Conservation (phyloP, 257 asterid genomes). For the Solanum habrochaites region DNA sequence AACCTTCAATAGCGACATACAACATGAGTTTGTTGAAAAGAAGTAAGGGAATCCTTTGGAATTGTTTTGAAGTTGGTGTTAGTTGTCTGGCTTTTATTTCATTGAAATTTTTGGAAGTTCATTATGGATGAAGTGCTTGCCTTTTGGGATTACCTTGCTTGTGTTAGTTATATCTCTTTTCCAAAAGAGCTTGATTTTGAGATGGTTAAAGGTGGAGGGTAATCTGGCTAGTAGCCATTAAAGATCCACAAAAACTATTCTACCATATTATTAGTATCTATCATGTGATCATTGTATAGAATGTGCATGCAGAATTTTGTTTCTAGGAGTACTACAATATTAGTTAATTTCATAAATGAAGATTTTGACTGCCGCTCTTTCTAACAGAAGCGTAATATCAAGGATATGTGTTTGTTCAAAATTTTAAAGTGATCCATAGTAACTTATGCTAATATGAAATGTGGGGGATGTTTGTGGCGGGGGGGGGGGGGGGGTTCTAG, state of each 20-base stretch:
- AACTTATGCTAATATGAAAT: not conserved
- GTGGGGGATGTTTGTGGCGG: not conserved
- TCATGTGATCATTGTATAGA: not conserved
- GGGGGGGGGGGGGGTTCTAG: not conserved
- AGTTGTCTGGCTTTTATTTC: not conserved
- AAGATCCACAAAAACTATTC: not conserved
- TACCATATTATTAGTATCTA: not conserved
- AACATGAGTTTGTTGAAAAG: slow-evolving; percentile 59
- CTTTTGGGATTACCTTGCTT: not conserved
- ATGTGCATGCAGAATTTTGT: not conserved
- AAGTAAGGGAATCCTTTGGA: slow-evolving; percentile 29
- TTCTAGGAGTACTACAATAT: not conserved
- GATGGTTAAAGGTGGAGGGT: not conserved
- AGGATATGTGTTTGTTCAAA: not conserved
- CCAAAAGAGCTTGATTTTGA: not conserved
- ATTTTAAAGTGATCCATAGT: not conserved
- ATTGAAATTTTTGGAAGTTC: not conserved
- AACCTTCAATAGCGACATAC: slow-evolving; percentile 58
- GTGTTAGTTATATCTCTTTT: not conserved
- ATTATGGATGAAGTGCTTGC: not conserved
- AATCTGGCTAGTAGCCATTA: not conserved
- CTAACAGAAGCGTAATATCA: not conserved
- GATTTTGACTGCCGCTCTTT: not conserved
- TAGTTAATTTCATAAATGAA: not conserved
- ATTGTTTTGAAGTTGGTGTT: not conserved